These are phyloP conservation scores for Fragaria nilgerrensis DNA, from an alignment of 306 rosid genomes.

Conservation along the genomic window DNA sequence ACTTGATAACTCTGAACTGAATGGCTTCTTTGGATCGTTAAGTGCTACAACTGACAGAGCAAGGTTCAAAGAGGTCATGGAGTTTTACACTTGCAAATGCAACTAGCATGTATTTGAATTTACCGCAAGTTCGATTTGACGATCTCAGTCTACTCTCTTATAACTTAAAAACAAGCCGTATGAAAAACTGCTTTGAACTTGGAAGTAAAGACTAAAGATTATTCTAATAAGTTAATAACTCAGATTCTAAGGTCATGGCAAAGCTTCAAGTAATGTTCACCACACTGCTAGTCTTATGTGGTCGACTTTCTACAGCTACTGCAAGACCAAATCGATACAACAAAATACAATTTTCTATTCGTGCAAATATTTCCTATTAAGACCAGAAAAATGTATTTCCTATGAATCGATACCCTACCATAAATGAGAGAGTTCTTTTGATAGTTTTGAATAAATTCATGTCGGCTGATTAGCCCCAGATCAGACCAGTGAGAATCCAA, in stretches of 20 bases:
- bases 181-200: not conserved
- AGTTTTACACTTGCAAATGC: not conserved
- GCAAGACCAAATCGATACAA: not conserved
- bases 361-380: not conserved
- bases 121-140: too few species aligned
- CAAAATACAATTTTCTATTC: not conserved
- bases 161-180: too few species aligned
- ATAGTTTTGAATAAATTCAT: slow-evolving; percentile 9
- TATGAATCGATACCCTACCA: not conserved
- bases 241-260: not conserved
- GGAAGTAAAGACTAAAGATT: not conserved
- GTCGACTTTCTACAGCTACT: not conserved
- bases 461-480: slow-evolving; percentile 16
- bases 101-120: not conserved
- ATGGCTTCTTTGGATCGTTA: not conserved
- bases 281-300: not conserved
- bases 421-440: slow-evolving; percentile 9
- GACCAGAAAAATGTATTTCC: not conserved
- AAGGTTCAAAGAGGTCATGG: not conserved
- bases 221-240: not conserved
- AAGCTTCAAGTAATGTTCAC: not conserved
- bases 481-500: slow-evolving; percentile 1
- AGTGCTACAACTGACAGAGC: not conserved
- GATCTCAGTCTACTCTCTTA: too few species aligned
- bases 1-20: not conserved